These are phyloP conservation scores for Phylloporus gajari DNA, from an alignment of 1,284 basidiomycete genomes.

Conservation along the genomic window DNA sequence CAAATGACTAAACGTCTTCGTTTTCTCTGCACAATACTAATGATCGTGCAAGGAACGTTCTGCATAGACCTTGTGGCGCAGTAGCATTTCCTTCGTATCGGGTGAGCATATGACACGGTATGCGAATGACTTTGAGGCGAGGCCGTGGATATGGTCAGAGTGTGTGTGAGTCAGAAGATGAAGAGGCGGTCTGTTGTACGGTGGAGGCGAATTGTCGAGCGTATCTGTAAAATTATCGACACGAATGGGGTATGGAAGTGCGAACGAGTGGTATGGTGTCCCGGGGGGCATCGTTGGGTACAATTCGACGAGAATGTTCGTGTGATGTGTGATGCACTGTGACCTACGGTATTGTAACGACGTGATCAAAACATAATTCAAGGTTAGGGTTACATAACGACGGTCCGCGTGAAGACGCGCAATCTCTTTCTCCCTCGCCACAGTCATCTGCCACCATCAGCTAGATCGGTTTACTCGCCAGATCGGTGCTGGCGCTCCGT, in stretches of 20 bases:
- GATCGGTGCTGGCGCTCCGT: conserved; percentile 39
- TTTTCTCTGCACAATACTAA: conserved; percentile 62
- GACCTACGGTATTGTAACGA: no score
- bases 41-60: conserved; percentile 68
- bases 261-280: conserved; percentile 74
- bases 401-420: not conserved
- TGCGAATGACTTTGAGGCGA: conserved; percentile 75
- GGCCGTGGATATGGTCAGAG: conserved; percentile 80
- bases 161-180: conserved; percentile 87
- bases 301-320: no score
- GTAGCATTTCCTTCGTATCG: conserved; percentile 85
- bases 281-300: conserved; percentile 73
- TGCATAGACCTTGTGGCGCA: conserved; percentile 75
- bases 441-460: conserved; percentile 29
- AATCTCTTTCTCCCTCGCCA: not conserved
- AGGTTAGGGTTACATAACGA: conserved; percentile 22
- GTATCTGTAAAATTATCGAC: conserved; percentile 78
- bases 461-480: conserved; percentile 29
- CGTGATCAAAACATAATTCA: no score
- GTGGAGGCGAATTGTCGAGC: conserved; percentile 41
- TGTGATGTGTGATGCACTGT: no score
- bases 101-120: conserved; percentile 76
- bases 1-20: conserved; percentile 74
- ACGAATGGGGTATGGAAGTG: conserved; percentile 78
- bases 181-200: conserved; percentile 62